Evolutionary conservation across 371 early-diverging fungal genomes (phyloP).

Genomic region (Blakeslea trispora): DNA sequence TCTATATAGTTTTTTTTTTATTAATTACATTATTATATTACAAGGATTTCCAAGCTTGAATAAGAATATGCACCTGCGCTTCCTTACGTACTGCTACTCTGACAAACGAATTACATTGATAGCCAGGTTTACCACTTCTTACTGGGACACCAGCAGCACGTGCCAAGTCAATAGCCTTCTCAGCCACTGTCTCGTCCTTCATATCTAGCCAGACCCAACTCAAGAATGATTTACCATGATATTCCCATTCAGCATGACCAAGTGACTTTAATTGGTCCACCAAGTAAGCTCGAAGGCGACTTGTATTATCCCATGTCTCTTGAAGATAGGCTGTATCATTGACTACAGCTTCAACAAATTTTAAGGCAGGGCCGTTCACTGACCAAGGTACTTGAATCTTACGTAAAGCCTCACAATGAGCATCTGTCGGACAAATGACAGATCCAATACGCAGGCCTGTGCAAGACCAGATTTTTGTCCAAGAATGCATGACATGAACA

Average conservation of each 20-base stretch:
- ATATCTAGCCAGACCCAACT: conserved; percentile 89
- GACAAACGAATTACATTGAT: conserved; percentile 72
- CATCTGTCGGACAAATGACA: conserved; percentile 76
- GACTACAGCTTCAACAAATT: conserved; percentile 78
- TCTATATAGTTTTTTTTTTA: not conserved
- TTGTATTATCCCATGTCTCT: conserved; percentile 76
- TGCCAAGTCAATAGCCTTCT: conserved; percentile 64
- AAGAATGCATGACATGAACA: conserved; percentile 85
- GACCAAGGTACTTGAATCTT: conserved; percentile 87
- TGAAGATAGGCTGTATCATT: conserved; percentile 66
- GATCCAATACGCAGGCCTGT: conserved; percentile 87
- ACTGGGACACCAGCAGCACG: conserved; percentile 81
- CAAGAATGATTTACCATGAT: conserved; percentile 72
- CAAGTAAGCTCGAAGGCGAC: conserved; percentile 63
- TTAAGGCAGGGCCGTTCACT: conserved; percentile 81
- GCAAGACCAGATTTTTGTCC: conserved; percentile 93
- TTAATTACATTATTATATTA: conserved; percentile 23
- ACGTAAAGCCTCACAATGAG: conserved; percentile 68
- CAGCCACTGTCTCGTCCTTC: conserved; percentile 51
- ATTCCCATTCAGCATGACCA: conserved; percentile 57
- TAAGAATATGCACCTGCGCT: conserved; percentile 57
- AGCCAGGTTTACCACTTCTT: conserved; percentile 79
- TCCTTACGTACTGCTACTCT: conserved; percentile 81
- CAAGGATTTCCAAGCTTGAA: conserved; percentile 66
- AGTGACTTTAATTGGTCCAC: conserved; percentile 53